Evolutionary conservation across 495 filamentous ascomycete genomes (phyloP).

Genomic region (Chaetomium tenue): DNA sequence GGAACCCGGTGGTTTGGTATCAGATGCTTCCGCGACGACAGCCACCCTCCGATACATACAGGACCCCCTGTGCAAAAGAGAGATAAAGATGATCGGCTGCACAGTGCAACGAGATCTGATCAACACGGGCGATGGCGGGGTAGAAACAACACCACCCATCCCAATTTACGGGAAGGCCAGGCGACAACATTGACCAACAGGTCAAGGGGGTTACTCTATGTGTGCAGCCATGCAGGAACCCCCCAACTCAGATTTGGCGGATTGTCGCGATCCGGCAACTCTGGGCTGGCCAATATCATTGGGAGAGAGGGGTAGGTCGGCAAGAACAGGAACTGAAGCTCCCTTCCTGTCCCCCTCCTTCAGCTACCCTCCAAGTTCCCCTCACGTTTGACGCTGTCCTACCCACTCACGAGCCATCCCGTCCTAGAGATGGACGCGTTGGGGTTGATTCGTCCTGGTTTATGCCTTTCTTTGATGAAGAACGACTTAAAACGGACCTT

Average conservation of each 20-base stretch:
- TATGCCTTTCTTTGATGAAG: background rate
- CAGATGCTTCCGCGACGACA: background rate
- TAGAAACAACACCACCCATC: background rate
- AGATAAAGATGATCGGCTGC: background rate
- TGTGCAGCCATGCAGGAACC: constrained; percentile 4
- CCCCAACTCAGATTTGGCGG: constrained; percentile 8
- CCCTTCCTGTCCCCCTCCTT: background rate
- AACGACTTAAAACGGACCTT: background rate
- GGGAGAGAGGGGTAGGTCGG: constrained; percentile 18
- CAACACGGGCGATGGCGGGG: background rate
- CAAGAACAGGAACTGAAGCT: constrained; percentile 20
- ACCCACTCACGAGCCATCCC: background rate
- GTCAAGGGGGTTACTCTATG: background rate
- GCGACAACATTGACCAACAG: background rate
- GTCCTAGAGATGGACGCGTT: background rate
- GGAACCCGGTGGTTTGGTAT: background rate
- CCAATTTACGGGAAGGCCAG: background rate
- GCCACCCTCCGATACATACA: background rate
- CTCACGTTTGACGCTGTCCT: constrained; percentile 14
- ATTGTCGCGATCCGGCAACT: constrained; percentile 4
- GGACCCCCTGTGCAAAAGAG: background rate
- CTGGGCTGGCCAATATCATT: constrained; percentile 9
- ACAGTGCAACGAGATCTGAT: background rate
- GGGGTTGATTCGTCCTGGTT: background rate
- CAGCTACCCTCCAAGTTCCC: background rate